A percentile compares a stretch with the other conserved stretches of the same genome.
Conservation (phyloP, 176 grass and related monocot species). For the Pontederia paniculata region DNA sequence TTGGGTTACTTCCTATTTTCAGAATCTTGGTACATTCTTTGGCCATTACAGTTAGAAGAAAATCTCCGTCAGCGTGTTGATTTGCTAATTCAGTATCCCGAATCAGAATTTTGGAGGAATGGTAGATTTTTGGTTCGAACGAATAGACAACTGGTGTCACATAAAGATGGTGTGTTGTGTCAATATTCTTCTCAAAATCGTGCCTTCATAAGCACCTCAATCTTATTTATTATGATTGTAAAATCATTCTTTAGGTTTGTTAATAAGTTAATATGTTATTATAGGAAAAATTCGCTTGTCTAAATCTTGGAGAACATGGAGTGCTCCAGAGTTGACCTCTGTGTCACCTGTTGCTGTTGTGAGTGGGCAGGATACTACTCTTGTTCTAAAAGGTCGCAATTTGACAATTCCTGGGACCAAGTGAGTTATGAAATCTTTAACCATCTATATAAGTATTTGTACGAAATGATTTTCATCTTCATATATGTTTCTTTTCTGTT, state of each 20-base stretch:
- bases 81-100: slow-evolving; percentile 43
- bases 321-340: slow-evolving; percentile 79
- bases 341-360: slow-evolving; percentile 89
- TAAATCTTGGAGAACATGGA: slow-evolving; percentile 95
- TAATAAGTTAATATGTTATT: slow-evolving; percentile 11
- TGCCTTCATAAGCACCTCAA: too few relatives aligned
- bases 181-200: not conserved
- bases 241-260: slow-evolving; percentile 10
- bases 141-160: slow-evolving; percentile 61
- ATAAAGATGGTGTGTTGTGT: slow-evolving; percentile 63
- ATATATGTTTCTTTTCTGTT: slow-evolving; percentile 14
- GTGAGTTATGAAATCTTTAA: slow-evolving; percentile 31
- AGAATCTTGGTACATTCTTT: not conserved
- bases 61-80: slow-evolving; percentile 57
- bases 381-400: slow-evolving; percentile 84
- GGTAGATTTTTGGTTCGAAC: slow-evolving; percentile 86
- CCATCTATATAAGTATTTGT: not conserved
- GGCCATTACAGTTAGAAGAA: slow-evolving; percentile 56
- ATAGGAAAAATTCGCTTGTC: slow-evolving; percentile 64
- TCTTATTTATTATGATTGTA: slow-evolving; percentile 3
- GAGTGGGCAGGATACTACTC: slow-evolving; percentile 52
- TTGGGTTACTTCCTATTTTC: not conserved
- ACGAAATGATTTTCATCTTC: not conserved
- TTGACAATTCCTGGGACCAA: slow-evolving; percentile 87
- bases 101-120: slow-evolving; percentile 75